A percentile compares a stretch with the other conserved stretches of the same genome.
Conservation (phyloP, 1,139 yeast species). For the Candida mesenterica region DNA sequence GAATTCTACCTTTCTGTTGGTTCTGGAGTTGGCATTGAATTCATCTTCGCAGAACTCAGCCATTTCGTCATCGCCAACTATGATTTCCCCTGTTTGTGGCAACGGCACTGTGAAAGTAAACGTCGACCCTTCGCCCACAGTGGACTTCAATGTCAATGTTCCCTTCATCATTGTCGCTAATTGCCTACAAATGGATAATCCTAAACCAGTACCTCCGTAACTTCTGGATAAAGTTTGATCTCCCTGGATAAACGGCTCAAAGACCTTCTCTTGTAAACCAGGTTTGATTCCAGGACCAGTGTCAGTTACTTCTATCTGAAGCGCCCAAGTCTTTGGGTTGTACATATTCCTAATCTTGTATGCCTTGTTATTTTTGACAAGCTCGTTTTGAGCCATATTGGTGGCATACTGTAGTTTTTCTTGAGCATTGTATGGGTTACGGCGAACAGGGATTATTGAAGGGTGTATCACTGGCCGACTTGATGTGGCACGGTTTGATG, state of each 20-base stretch:
- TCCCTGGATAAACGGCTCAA: conserved; percentile 96
- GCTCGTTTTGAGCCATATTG: conserved; percentile 14
- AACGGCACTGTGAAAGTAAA: conserved; percentile 80
- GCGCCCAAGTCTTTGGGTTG: conserved; percentile 52
- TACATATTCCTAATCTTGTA: conserved; percentile 37
- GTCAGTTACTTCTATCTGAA: conserved; percentile 78
- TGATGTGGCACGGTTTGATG: conserved; percentile 1
- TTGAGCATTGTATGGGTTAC: not conserved
- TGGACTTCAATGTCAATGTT: conserved; percentile 65
- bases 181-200: conserved; percentile 89
- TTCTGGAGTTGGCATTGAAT: conserved; percentile 38
- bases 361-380: conserved; percentile 33
- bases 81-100: conserved; percentile 63
- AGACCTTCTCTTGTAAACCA: conserved; percentile 74
- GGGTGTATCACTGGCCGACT: conserved; percentile 1
- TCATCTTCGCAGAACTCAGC: conserved; percentile 44
- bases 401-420: conserved; percentile 4
- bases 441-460: not conserved
- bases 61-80: conserved; percentile 39
- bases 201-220: conserved; percentile 95
- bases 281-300: conserved; percentile 93
- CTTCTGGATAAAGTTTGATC: conserved; percentile 91
- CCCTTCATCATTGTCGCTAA: conserved; percentile 89
- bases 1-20: conserved; percentile 41
- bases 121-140: conserved; percentile 74